These are phyloP conservation scores for Solanum verrucosum DNA, from an alignment of 257 asterid genomes.

Conservation along the genomic window DNA sequence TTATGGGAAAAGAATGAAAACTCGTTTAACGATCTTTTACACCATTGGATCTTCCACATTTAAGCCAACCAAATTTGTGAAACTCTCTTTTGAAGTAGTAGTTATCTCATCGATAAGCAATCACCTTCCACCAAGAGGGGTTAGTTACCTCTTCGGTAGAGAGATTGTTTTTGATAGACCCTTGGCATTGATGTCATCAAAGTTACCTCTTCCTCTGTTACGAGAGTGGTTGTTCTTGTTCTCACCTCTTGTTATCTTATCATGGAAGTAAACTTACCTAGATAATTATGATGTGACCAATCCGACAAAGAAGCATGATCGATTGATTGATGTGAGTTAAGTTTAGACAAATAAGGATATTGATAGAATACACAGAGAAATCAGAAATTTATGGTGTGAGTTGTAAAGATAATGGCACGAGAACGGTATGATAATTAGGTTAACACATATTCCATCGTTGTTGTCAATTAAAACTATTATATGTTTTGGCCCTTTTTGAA, in stretches of 20 bases:
- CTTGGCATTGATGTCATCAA: neutral
- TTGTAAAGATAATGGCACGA: neutral
- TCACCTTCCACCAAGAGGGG: neutral
- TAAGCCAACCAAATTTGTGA: neutral
- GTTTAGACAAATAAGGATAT: neutral
- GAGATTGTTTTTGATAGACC: neutral
- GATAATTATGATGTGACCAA: neutral
- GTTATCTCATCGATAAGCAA: too few species aligned
- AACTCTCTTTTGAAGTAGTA: neutral
- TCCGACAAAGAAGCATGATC: neutral
- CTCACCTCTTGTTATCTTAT: neutral
- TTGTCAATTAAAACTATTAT: neutral
- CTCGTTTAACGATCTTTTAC: neutral
- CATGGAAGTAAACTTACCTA: neutral
- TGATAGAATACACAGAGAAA: neutral
- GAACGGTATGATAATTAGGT: neutral
- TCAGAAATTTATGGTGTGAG: neutral
- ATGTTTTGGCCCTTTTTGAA: neutral
- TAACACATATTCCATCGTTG: neutral
- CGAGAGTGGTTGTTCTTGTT: neutral
- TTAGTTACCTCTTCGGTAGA: neutral
- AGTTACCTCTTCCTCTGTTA: neutral
- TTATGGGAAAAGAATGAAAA: neutral
- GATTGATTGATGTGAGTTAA: neutral
- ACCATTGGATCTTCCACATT: neutral